These are phyloP conservation scores for Colletotrichum spaethianum DNA, from an alignment of 2,329 filamentous ascomycete genomes.

Conservation along the genomic window DNA sequence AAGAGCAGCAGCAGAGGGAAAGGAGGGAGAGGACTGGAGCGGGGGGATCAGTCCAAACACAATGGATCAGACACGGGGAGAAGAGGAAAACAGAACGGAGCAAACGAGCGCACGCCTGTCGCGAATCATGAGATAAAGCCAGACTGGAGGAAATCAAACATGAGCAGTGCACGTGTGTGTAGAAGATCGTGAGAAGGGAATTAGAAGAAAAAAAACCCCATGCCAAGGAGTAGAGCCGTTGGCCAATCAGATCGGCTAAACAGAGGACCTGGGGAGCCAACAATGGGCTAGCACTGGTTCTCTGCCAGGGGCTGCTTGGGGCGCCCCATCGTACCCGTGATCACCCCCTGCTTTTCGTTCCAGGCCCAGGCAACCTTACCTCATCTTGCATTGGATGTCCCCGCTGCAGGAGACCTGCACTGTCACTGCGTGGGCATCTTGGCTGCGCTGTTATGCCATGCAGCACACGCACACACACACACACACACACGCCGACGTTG, in stretches of 20 bases:
- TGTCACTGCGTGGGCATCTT: slow-evolving; percentile 10
- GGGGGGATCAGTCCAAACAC: not conserved
- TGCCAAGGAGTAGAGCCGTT: not conserved
- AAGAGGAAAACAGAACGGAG: not conserved
- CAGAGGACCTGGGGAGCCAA: not conserved
- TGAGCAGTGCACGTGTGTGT: not conserved
- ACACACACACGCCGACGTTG: not conserved
- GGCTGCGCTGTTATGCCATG: slow-evolving; percentile 1
- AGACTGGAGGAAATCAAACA: not conserved
- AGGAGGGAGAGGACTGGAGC: not conserved
- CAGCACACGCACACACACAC: too few species aligned
- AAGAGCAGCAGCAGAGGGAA: slow-evolving; percentile 12
- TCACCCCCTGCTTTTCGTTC: slow-evolving; percentile 7
- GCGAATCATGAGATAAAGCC: slow-evolving; percentile 11
- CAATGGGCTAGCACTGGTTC: not conserved
- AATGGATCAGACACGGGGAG: not conserved
- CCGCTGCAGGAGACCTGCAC: slow-evolving; percentile 18
- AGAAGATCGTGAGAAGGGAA: not conserved
- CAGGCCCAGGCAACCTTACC: slow-evolving; percentile 1
- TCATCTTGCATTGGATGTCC: slow-evolving; percentile 30
- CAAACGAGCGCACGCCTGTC: slow-evolving; percentile 3
- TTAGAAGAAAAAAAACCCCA: slow-evolving; percentile 3
- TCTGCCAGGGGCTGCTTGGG: slow-evolving; percentile 19
- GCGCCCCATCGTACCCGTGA: slow-evolving; percentile 22
- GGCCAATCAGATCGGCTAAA: slow-evolving; percentile 8